Base-by-base conservation (phyloP, 805 yeast genomes). In the Dipodascopsis tothii region DNA sequence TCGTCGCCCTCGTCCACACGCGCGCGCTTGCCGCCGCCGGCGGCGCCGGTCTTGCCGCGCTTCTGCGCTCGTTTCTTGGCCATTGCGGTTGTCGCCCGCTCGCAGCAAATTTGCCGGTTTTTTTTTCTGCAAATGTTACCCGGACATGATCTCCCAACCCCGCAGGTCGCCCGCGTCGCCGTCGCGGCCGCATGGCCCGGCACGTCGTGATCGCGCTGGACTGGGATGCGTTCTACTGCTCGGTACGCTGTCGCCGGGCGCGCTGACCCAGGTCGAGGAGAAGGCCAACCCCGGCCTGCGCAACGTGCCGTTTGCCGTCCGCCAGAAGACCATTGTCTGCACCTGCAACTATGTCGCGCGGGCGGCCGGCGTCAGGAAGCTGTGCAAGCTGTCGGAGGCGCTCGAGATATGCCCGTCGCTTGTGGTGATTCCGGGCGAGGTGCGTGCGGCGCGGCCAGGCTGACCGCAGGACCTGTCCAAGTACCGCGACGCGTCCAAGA, bases 121-220 rank as follows among this genome's bases (percentile, higher is more conserved):
- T n/a, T n/a, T n/a, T n/a, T n/a, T n/a, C n/a, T n/a, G n/a, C n/a
- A n/a, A n/a, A n/a, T n/a, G n/a, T n/a, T n/a, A n/a, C n/a, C n/a
- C n/a, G n/a, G n/a, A n/a, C n/a, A n/a, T n/a, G n/a, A n/a, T n/a
- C n/a, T n/a, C n/a, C n/a, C n/a, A n/a, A 70, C 63, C 60, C 88
- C 97, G 56, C 85, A 87, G 43, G 77, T 88, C 56, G 78, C 84
- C 56, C 84, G 94, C 46, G 75, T 80, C 44, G 80, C 30, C 30
- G 30, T 9, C 9, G 9, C 30, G 9, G 30, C 9, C 9, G 9
- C 14, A 9, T 25, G 11, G 14, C 30, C 11, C 30, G 14, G 30
- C 9, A 25, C 2, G 37, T 41, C 14, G 22, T 41, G 17, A 41
- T 41, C 14, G 45, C 45, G 5, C 21, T 41, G 5, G 45, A 41